These are phyloP conservation scores for Colletotrichum lupini DNA, from an alignment of 2,329 filamentous ascomycete species.

Conservation along the genomic window DNA sequence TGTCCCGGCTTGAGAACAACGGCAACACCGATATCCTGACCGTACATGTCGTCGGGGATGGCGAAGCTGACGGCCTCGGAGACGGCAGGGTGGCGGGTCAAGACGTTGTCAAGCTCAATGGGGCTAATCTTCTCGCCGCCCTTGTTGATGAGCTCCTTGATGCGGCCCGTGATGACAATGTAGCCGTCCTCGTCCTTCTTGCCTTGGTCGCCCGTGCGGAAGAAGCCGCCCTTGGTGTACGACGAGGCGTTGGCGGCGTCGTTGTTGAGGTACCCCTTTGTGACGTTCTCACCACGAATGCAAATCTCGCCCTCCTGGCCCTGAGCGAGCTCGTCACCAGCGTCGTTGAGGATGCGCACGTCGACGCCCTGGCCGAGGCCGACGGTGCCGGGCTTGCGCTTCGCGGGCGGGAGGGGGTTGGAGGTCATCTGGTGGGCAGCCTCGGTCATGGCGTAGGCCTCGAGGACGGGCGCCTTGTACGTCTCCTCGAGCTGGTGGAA, in stretches of 20 bases:
- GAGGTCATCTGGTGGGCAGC: constrained; percentile 88
- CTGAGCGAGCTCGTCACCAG: constrained; percentile 74
- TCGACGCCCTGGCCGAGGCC: constrained; percentile 87
- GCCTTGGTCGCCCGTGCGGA: constrained; percentile 89
- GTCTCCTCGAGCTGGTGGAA: constrained; percentile 83
- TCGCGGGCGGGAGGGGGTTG: constrained; percentile 75
- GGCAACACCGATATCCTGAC: constrained; percentile 83
- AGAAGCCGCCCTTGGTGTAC: constrained; percentile 82
- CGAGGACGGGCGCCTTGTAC: constrained; percentile 83
- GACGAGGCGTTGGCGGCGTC: constrained; percentile 77
- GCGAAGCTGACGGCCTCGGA: constrained; percentile 87
- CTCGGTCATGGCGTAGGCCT: constrained; percentile 95
- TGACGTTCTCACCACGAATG: constrained; percentile 85
- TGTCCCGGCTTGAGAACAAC: constrained; percentile 77
- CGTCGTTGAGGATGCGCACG: constrained; percentile 78
- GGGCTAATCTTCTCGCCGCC: constrained; percentile 91
- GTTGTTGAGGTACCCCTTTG: constrained; percentile 88
- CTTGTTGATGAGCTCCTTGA: constrained; percentile 94
- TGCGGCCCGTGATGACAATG: constrained; percentile 87
- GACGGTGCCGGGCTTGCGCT: constrained; percentile 84
- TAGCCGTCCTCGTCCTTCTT: constrained; percentile 84
- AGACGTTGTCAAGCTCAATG: constrained; percentile 86
- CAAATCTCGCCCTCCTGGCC: constrained; percentile 85
- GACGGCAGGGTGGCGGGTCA: constrained; percentile 78
- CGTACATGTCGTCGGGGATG: constrained; percentile 84